Evolutionary conservation across 805 yeast species (phyloP).

Genomic region (Yarrowia osloensis): DNA sequence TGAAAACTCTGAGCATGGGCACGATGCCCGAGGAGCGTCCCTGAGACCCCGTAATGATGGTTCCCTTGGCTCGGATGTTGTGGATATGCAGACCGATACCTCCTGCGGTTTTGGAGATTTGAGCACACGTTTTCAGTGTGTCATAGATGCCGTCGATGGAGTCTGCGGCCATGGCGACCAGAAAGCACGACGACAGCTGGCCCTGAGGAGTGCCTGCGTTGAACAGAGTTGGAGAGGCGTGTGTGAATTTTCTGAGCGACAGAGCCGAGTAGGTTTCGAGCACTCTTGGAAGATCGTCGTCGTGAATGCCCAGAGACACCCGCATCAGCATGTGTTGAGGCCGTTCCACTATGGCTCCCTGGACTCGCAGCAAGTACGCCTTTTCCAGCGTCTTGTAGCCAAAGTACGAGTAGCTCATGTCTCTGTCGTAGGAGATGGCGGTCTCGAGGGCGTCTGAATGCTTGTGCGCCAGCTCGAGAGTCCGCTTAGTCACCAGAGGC

Average conservation of each 20-base stretch:
- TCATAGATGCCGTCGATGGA: conserved; percentile 91
- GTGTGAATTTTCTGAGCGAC: conserved; percentile 82
- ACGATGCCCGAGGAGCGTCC: conserved; percentile 87
- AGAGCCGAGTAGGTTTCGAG: conserved; percentile 78
- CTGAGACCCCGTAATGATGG: conserved; percentile 80
- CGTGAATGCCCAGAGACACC: conserved; percentile 87
- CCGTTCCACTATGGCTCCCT: conserved; percentile 68
- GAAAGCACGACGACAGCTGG: conserved; percentile 84
- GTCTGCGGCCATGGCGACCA: conserved; percentile 85
- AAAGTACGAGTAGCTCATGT: conserved; percentile 70
- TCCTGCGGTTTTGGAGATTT: conserved; percentile 89
- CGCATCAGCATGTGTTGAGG: conserved; percentile 87
- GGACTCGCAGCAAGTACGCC: conserved; percentile 66
- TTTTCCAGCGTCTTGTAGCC: conserved; percentile 86
- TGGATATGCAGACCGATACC: conserved; percentile 90
- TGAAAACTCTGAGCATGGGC: conserved; percentile 91
- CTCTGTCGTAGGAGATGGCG: conserved; percentile 69
- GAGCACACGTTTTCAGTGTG: conserved; percentile 80
- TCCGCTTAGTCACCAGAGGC: conserved; percentile 65
- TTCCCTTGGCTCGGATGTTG: conserved; percentile 78
- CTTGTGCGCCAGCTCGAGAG: conserved; percentile 56
- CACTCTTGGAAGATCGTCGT: conserved; percentile 58
- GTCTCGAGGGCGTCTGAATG: conserved; percentile 63
- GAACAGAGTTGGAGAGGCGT: conserved; percentile 91
- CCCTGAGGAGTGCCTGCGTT: conserved; percentile 84